Evolutionary conservation across 169 alveolate species (phyloP).

Genomic region (Eimeria sp.): DNA sequence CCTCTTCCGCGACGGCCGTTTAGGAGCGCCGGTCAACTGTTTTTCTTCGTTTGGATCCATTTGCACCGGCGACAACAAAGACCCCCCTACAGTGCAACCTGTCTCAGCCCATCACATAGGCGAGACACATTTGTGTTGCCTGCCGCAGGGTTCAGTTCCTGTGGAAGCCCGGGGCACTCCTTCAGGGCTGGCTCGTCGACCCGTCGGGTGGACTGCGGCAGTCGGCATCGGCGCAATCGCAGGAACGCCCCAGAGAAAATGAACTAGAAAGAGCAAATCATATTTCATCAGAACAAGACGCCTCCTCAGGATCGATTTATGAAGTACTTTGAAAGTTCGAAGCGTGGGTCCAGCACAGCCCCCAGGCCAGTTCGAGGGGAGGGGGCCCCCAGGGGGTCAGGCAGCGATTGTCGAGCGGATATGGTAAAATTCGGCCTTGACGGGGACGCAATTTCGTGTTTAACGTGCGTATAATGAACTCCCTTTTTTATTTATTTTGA

Average conservation of each 20-base stretch:
- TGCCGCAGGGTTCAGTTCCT: background rate
- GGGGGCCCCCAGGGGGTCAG: conserved; percentile 22
- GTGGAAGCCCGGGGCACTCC: background rate
- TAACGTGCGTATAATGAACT: background rate
- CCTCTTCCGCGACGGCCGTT: conserved; percentile 37
- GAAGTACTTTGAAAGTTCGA: background rate
- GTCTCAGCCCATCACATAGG: background rate
- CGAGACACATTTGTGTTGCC: background rate
- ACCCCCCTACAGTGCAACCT: background rate
- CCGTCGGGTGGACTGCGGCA: background rate
- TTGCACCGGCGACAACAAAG: background rate
- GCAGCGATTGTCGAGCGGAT: background rate
- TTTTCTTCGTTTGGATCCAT: background rate
- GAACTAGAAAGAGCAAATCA: background rate
- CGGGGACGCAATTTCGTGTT: background rate
- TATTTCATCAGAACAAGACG: background rate
- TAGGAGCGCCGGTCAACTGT: background rate
- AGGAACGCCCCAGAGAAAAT: background rate
- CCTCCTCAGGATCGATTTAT: background rate
- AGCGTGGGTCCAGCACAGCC: background rate
- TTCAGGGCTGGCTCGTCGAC: background rate
- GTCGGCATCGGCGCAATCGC: background rate
- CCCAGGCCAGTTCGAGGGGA: background rate
- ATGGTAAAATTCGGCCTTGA: background rate
- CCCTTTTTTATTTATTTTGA: background rate